Evolutionary conservation across 495 filamentous ascomycete genomes (phyloP), one percentile per base, ranked within the genome.

Genomic region (Daldinia vernicosa): DNA sequence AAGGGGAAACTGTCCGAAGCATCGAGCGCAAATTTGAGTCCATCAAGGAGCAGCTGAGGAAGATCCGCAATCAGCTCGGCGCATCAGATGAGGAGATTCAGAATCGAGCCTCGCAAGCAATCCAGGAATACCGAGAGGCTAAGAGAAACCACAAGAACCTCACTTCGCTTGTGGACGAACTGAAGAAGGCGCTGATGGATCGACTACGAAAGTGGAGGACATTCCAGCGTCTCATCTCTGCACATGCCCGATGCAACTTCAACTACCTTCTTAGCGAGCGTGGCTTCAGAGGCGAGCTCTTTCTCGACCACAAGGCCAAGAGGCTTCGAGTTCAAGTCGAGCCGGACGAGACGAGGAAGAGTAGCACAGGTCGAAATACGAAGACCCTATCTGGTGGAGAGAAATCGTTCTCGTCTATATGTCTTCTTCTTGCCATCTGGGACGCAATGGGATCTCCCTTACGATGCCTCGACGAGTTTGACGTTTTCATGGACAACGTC

Each of bases 401-500:
- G 79, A 98, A 98, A 76, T 97, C 93, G 0, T 99, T 98, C 81
- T 96, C 94, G 1, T 95, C 94, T 12, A 95, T 98, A 63, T 99
- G 95, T 77, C 84, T 99, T 59, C 82, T 99, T 40, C 84, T 99
- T 30, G 87, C 92, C 19, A 89, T 99, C 22, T 99, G 95, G 95
- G 95, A 98, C 76, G 96, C 95, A 43, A 98, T 99, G 95, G 94
- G 94, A 6, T 93, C 92, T 11, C 94, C 95, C 0, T 89, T 99
- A 60, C 87, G 95, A 40, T 98, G 96, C 76, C 85, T 99, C 54
- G 95, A 99, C 80, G 95, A 99, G 80, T 99, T 98, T 75, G 95
- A 99, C 81, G 95, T 99, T 43, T 99, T 97, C 82, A 99, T 99
- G 95, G 95, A 99, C 74, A 91, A 89, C 69, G 93, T 98, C 62